Conservation (phyloP, 495 filamentous ascomycete genomes). For the Xylaria bambusicola region DNA sequence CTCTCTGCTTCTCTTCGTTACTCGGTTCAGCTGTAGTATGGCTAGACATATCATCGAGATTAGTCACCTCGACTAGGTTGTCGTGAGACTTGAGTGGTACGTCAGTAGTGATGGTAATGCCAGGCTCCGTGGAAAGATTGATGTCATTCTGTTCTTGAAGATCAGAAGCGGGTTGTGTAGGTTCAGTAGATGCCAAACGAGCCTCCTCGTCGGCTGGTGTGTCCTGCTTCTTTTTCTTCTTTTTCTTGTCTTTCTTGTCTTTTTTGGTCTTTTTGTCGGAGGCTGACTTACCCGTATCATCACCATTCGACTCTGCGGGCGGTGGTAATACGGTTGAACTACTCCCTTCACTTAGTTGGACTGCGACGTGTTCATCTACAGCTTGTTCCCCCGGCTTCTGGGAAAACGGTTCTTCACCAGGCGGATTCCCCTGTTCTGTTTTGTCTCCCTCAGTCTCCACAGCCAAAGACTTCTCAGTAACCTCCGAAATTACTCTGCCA, state of each 20-base stretch:
- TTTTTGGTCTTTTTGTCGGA: neutral
- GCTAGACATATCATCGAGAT: neutral
- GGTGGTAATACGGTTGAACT: neutral
- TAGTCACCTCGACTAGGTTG: neutral
- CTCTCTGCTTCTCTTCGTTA: constrained; percentile 12
- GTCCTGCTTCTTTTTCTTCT: too few relatives aligned
- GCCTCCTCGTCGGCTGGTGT: constrained; percentile 1
- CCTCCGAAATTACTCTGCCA: neutral
- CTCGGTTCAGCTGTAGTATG: constrained; percentile 2
- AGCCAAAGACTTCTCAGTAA: neutral
- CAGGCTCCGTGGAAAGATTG: neutral
- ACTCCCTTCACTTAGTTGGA: neutral
- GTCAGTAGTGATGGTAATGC: neutral
- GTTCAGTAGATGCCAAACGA: neutral
- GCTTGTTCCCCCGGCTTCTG: neutral
- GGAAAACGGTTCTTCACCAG: neutral
- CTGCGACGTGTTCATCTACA: neutral
- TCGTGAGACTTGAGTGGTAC: neutral
- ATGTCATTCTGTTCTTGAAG: neutral
- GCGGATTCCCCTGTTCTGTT: neutral
- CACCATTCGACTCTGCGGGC: neutral
- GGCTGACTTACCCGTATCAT: neutral
- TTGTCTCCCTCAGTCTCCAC: neutral
- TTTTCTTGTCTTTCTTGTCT: too few relatives aligned
- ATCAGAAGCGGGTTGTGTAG: neutral